phyloP scores from a whole-genome alignment of 345 rosid species.

The Euphorbia peplus region DNA sequence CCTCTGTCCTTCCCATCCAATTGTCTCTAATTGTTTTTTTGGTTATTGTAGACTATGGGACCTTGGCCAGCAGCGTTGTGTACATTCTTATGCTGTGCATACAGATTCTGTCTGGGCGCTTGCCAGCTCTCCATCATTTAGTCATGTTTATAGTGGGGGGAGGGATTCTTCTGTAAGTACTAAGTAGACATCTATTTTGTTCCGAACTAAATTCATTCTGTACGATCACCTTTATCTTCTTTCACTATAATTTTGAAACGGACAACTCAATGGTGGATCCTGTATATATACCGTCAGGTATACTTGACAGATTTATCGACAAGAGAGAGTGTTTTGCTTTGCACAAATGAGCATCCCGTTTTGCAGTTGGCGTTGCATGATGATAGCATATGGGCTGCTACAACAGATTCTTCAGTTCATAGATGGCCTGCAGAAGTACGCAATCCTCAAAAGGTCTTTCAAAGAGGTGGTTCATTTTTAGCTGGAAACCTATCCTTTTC shows the following conservation, averaged over 20 bases:
- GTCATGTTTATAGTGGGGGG: constrained; percentile 98
- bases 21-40: constrained; percentile 27
- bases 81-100: constrained; percentile 99
- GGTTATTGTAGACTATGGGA: constrained; percentile 78
- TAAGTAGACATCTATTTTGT: constrained; percentile 42
- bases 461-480: constrained; percentile 89
- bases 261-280: constrained; percentile 17
- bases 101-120: constrained; percentile 99
- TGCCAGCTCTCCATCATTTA: constrained; percentile 90
- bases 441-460: constrained; percentile 80
- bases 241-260: not conserved
- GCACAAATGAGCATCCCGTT: constrained; percentile 86
- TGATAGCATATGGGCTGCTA: constrained; percentile 89
- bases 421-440: constrained; percentile 92
- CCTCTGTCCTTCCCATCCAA: constrained; percentile 1
- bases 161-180: constrained; percentile 97
- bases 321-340: constrained; percentile 91
- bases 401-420: constrained; percentile 85
- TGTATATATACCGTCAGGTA: constrained; percentile 47
- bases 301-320: constrained; percentile 96
- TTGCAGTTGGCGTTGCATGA: constrained; percentile 86
- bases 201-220: not conserved
- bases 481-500: constrained; percentile 96
- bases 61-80: constrained; percentile 97
- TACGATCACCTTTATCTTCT: constrained; percentile 9